Evolutionary conservation across 2,329 filamentous ascomycete genomes (phyloP).

Genomic region (Fusarium newnesense): DNA sequence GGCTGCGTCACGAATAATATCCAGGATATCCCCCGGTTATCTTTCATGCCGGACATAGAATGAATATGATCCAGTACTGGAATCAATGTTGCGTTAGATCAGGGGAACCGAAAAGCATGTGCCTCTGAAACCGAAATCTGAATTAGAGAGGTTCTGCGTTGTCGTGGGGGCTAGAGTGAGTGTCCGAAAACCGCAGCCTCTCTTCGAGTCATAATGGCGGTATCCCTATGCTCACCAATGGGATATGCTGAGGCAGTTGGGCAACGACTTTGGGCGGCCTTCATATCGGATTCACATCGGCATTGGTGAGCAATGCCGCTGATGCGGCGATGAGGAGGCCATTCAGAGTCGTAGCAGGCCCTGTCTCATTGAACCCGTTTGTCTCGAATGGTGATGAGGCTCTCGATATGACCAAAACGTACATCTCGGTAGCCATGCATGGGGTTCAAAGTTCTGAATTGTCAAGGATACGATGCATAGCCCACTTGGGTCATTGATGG

Average conservation of each 20-base stretch:
- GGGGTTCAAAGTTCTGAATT: constrained; percentile 37
- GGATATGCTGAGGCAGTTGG: constrained; percentile 35
- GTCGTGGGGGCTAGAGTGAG: constrained; percentile 36
- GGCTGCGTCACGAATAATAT: constrained; percentile 30
- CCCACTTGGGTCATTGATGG: constrained; percentile 33
- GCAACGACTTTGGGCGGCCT: constrained; percentile 32
- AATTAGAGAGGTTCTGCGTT: constrained; percentile 26
- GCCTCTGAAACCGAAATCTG: constrained; percentile 24
- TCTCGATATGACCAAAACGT: constrained; percentile 30
- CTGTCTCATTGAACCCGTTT: constrained; percentile 28
- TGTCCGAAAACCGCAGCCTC: constrained; percentile 29
- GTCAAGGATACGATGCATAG: constrained; percentile 21
- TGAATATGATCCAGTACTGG: constrained; percentile 14
- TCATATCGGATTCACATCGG: constrained; percentile 24
- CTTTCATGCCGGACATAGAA: constrained; percentile 11
- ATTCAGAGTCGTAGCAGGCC: constrained; percentile 29
- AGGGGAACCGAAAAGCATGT: constrained; percentile 25
- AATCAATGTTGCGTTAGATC: constrained; percentile 11
- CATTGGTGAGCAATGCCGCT: constrained; percentile 33
- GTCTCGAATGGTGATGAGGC: constrained; percentile 39
- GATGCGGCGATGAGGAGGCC: constrained; percentile 35
- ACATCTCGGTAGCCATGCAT: constrained; percentile 30
- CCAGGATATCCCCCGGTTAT: constrained; percentile 20
- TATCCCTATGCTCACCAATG: constrained; percentile 40
- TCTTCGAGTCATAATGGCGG: constrained; percentile 44